These are phyloP conservation scores for Echium plantagineum DNA, from an alignment of 257 asterid species.

Conservation along the genomic window DNA sequence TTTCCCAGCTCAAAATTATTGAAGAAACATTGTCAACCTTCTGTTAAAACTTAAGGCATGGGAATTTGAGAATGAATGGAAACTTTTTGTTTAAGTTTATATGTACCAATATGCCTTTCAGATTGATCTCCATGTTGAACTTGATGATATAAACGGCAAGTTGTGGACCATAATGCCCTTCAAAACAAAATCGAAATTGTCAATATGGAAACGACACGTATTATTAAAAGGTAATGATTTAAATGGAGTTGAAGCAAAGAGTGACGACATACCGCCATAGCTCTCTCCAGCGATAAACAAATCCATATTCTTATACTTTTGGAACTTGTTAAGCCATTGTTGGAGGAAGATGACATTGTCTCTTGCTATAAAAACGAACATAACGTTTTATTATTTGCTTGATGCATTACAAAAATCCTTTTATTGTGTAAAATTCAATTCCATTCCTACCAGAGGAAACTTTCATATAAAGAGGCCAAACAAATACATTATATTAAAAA, in stretches of 20 bases:
- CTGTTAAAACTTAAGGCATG: not conserved
- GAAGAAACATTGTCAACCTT: too few relatives aligned
- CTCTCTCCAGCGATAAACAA: slow-evolving; percentile 67
- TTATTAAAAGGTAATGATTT: not conserved
- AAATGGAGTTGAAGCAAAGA: not conserved
- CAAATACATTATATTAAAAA: too few relatives aligned
- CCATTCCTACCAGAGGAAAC: slow-evolving; percentile 5
- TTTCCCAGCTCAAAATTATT: slow-evolving; percentile 76
- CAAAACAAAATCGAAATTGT: not conserved
- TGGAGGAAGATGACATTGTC: slow-evolving; percentile 59
- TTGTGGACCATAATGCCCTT: slow-evolving; percentile 77
- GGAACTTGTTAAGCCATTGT: slow-evolving; percentile 65
- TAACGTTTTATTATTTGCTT: too few relatives aligned
- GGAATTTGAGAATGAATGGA: not conserved
- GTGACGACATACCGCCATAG: slow-evolving; percentile 59
- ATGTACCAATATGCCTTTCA: slow-evolving; percentile 72
- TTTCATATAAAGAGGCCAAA: too few relatives aligned
- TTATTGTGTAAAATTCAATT: not conserved
- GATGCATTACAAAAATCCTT: too few relatives aligned
- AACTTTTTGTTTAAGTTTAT: not conserved
- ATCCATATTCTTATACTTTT: slow-evolving; percentile 43
- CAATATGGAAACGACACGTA: not conserved
- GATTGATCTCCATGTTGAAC: slow-evolving; percentile 49
- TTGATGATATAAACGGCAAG: slow-evolving; percentile 48
- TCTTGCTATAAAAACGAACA: slow-evolving; percentile 37